Evolutionary conservation across 371 early-diverging fungal genomes (phyloP).

Genomic region (Actinomortierella ambigua): DNA sequence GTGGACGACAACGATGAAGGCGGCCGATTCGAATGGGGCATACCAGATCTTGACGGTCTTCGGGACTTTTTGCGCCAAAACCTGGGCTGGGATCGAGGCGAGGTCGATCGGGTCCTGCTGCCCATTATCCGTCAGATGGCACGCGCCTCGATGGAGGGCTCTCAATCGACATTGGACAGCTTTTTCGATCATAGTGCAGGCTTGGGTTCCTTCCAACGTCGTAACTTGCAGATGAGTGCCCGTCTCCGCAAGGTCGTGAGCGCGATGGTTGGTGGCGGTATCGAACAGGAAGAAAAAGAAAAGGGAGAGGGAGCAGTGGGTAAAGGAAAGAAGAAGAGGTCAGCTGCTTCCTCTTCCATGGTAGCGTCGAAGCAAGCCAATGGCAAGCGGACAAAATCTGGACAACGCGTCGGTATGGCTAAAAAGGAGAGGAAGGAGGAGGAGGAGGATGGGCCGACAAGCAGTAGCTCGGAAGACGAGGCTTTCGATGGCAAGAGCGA

Average conservation of each 20-base stretch:
- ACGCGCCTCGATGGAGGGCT: conserved; percentile 24
- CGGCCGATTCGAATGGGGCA: conserved; percentile 83
- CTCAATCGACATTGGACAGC: conserved; percentile 53
- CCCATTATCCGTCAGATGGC: conserved; percentile 81
- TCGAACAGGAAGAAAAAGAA: conserved; percentile 15
- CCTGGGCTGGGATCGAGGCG: conserved; percentile 56
- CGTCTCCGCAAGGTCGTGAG: conserved; percentile 45
- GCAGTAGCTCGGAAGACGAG: conserved; percentile 17
- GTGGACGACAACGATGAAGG: conserved; percentile 68
- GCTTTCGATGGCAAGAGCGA: conserved; percentile 46
- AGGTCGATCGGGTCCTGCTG: conserved; percentile 69
- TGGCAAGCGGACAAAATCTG: conserved; percentile 1
- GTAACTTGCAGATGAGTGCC: conserved; percentile 50
- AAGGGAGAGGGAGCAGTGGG: background rate
- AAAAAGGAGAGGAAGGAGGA: background rate
- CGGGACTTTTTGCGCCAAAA: conserved; percentile 64
- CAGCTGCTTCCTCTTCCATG: no score
- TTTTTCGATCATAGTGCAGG: conserved; percentile 47
- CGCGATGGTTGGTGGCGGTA: conserved; percentile 43
- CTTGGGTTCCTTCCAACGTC: conserved; percentile 24
- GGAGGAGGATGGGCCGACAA: conserved; percentile 16
- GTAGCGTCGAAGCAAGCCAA: conserved; percentile 8
- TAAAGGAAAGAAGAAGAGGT: background rate
- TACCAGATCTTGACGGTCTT: conserved; percentile 81
- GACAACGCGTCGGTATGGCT: background rate